Base-by-base conservation (phyloP, 1,139 yeast genomes). In the Nakaseomyces glabratus region DNA sequence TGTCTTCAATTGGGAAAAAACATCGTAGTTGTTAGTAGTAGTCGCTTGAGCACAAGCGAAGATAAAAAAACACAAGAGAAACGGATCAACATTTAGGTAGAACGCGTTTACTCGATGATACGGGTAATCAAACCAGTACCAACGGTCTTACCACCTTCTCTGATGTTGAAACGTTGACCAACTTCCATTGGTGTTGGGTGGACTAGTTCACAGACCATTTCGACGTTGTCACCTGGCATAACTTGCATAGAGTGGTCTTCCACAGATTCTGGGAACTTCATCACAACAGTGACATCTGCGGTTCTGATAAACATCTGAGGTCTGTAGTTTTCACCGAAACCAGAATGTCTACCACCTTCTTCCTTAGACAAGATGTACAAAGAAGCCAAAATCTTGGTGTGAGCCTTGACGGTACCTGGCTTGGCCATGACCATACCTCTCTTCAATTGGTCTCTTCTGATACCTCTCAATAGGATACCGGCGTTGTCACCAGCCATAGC, bases 401-500 rank as follows among this genome's bases (percentile, higher is more conserved):
- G 95, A 43, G 98, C 82, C 65, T 84, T 77, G 55, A 88, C 84
- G 48, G 94, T 69, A 49, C 85, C 88, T 53, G 95, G 90, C 71
- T 86, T 86, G 57, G 94, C 81, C 58, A 88, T 70, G 52, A 90
- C 94, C 97, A 90, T 90, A 69, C 98, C 98, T 71, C 98, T 85
- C 66, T 75, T 73, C 53, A 90, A 72, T 60, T 90, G 95, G 60
- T 90, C 98, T 71, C 97, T 86, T 77, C 86, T 88, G 61, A 88
- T 76, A 74, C 98, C 98, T 75, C 98, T 86, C 63, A 90, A 74
- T 63, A 90, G 71, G 55, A 90, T 77, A 68, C 98, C 98, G 63
- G 95, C 94, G 66, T 93, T 90, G 71, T 90, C 98, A 72, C 98
- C 98, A 57, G 96, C 97, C 77, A 81, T 82, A 50, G 97, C 97